Conservation (phyloP, 305 asterid genomes). For the Solanum chacoense region DNA sequence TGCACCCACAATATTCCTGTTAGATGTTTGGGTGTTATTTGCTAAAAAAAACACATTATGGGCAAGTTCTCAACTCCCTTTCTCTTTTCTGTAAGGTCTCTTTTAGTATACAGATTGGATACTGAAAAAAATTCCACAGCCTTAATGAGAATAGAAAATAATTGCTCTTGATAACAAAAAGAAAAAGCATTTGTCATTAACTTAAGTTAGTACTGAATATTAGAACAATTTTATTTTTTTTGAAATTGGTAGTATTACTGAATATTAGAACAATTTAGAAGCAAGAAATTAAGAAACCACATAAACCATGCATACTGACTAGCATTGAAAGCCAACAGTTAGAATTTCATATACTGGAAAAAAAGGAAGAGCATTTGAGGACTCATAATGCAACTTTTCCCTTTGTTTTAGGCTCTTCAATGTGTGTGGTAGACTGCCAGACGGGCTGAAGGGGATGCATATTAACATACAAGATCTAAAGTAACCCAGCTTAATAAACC, state of each 20-base stretch:
- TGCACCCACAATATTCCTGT: background rate
- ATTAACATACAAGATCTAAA: background rate
- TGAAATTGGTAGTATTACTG: background rate
- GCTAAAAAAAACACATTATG: background rate
- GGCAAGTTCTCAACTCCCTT: background rate
- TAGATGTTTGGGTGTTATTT: background rate
- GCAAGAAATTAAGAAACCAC: background rate
- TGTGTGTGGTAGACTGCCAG: background rate
- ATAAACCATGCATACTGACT: background rate
- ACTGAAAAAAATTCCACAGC: background rate
- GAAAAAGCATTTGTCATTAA: background rate
- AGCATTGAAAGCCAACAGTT: background rate
- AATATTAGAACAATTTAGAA: background rate
- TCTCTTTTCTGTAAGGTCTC: background rate
- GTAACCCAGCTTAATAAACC: background rate
- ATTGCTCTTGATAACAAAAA: background rate
- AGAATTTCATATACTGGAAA: background rate
- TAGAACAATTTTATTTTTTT: background rate
- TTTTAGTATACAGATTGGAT: background rate
- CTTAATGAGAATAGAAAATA: background rate
- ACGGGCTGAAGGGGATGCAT: background rate
- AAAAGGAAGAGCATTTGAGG: background rate
- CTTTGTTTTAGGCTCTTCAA: background rate
- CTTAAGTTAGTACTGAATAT: background rate
- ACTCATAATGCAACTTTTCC: background rate